Base-by-base conservation (phyloP, 257 asterid species). In the Scutellaria galericulata region DNA sequence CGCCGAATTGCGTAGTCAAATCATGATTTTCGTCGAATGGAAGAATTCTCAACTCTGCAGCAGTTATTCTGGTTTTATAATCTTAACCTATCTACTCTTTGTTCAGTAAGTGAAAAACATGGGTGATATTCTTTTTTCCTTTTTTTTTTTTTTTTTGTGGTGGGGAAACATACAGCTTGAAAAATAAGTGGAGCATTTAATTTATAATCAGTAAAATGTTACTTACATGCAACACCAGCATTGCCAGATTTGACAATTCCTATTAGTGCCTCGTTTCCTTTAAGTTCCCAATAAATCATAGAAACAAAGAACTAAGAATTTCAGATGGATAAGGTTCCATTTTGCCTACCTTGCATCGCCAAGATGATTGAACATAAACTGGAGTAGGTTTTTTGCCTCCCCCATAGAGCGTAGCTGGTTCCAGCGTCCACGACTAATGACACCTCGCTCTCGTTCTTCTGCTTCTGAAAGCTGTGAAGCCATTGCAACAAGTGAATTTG, bases 401-500 rank as follows among this genome's bases (percentile, higher is more conserved):
- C 91, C 98, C 98, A 95, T 92, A 18, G 99, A 92, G 27, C 99
- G 96, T 47, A 95, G 89, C 70, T 95, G 97, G 82, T 92, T 95
- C 96, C 96, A 95, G 45, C 99, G 92, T 55, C 99, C 98, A 71
- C 97, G 96, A 75, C 79, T 78, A 70, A 80, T 78, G 70, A 84
- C 81, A 56, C 89, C 83, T 7, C 99, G 96, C 79, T 95, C 99
- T 51, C 99, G 79, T 75, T 95, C 99, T 86, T 95, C 99, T 45
- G 99, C 99, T 82, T 95, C 99, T 31, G 99, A 95, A 70, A 95
- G 96, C 79, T 92, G 99, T 71, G 99, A 95, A 75, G 98, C 98
- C 99, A 95, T 95, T 42, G 99, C 81, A 59, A 95, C 99, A 35
- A 95, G 90, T 15, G 99, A 90, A 83, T 88, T 92, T 20, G 99